These are phyloP conservation scores for Ogataea hybrid DNA, from an alignment of 1,139 yeast species.

Conservation along the genomic window DNA sequence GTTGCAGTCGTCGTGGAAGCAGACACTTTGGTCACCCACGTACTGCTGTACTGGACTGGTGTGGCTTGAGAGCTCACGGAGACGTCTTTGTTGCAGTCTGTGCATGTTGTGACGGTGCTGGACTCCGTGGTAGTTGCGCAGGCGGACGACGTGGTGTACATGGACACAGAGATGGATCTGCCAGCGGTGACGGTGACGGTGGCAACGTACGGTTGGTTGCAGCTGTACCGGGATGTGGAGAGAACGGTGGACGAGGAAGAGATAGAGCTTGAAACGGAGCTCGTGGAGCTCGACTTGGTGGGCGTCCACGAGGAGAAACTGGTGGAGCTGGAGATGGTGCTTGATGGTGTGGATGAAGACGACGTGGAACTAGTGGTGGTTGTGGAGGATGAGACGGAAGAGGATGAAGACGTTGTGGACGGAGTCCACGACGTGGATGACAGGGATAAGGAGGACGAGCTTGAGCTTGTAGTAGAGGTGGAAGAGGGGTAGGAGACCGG, in stretches of 20 bases:
- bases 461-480: background rate
- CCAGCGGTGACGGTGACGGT: slow-evolving; percentile 3
- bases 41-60: background rate
- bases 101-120: slow-evolving; percentile 10
- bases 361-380: too few species aligned
- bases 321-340: background rate
- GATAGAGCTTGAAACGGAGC: slow-evolving; percentile 1
- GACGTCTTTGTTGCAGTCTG: slow-evolving; percentile 4
- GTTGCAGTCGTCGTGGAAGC: slow-evolving; percentile 1
- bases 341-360: too few species aligned
- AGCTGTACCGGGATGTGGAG: slow-evolving; percentile 1
- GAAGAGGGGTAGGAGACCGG: too few species aligned
- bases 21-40: background rate
- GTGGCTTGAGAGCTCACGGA: background rate
- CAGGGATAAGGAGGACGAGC: slow-evolving; percentile 1
- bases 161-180: slow-evolving; percentile 1
- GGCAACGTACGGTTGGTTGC: slow-evolving; percentile 9
- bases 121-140: slow-evolving; percentile 8
- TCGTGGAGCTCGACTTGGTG: background rate
- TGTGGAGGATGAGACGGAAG: too few species aligned
- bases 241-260: background rate
- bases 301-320: background rate
- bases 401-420: too few species aligned
- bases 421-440: too few species aligned
- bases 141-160: slow-evolving; percentile 5